Conservation (phyloP, 768 basidiomycete genomes). For the Suillus decipiens region DNA sequence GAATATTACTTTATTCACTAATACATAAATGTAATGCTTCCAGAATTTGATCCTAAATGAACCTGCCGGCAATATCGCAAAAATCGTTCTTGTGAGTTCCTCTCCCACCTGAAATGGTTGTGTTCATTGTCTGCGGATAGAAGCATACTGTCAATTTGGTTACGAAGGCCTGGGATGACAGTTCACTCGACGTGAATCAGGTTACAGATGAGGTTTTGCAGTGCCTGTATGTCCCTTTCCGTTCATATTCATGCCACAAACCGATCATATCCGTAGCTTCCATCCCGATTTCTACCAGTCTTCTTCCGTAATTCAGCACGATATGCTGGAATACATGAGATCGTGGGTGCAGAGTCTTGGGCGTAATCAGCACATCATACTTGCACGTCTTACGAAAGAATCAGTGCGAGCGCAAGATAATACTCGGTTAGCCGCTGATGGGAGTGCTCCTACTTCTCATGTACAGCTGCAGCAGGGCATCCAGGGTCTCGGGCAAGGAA, state of each 20-base stretch:
- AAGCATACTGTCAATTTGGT: constrained; percentile 67
- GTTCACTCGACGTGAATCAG: constrained; percentile 54
- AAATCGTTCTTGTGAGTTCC: constrained; percentile 59
- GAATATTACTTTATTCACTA: not conserved
- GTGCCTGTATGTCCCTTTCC: constrained; percentile 51
- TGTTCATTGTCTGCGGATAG: constrained; percentile 30
- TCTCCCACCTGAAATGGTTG: not conserved
- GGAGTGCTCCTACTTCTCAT: constrained; percentile 45
- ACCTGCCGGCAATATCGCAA: constrained; percentile 76
- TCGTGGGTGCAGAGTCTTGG: constrained; percentile 61
- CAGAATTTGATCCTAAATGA: constrained; percentile 82
- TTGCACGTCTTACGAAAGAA: constrained; percentile 63
- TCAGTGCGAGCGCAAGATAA: constrained; percentile 75
- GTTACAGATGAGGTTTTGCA: constrained; percentile 64
- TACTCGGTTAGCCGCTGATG: constrained; percentile 56
- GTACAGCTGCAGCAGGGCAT: constrained; percentile 53
- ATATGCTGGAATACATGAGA: constrained; percentile 72
- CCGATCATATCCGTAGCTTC: constrained; percentile 48
- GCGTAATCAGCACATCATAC: constrained; percentile 44
- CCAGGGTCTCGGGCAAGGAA: constrained; percentile 43
- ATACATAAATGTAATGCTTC: not conserved
- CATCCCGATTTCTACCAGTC: constrained; percentile 80
- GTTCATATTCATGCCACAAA: not conserved
- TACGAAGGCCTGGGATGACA: constrained; percentile 81
- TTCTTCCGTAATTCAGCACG: constrained; percentile 64